phyloP scores from a whole-genome alignment of 129 eudicot species.

The Pulicaria dysenterica region DNA sequence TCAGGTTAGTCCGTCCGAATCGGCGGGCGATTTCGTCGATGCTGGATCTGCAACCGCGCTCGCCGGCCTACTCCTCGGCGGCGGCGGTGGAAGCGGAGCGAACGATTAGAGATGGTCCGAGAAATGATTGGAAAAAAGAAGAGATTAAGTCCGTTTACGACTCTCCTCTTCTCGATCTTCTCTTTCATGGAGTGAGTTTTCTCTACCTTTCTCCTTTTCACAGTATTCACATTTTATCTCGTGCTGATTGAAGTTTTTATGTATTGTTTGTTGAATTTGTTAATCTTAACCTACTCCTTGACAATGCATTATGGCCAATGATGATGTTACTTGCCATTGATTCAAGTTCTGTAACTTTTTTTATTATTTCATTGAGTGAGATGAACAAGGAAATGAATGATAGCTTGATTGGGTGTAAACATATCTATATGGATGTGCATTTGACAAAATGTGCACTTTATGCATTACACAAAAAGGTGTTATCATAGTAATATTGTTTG shows the following conservation, averaged over 20 bases:
- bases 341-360: not conserved
- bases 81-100: conserved; percentile 85
- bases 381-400: not conserved
- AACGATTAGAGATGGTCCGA: conserved; percentile 62
- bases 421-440: conserved; percentile 16
- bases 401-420: not conserved
- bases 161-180: conserved; percentile 95
- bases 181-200: conserved; percentile 71
- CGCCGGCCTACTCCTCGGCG: conserved; percentile 42
- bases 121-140: conserved; percentile 64
- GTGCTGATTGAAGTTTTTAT: too few species aligned
- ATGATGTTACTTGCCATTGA: not conserved
- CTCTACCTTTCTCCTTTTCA: conserved; percentile 18
- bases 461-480: not conserved
- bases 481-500: not conserved
- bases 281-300: too few species aligned
- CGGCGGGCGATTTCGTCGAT: conserved; percentile 19
- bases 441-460: not conserved
- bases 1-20: conserved; percentile 43
- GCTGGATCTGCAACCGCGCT: conserved; percentile 28
- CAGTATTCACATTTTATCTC: not conserved
- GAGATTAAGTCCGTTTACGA: conserved; percentile 75
- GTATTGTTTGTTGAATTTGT: too few species aligned
- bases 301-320: too few species aligned
- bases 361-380: not conserved